Conservation (phyloP, 1,284 basidiomycete species). For the Apiotrichum mycotoxinovorans region DNA sequence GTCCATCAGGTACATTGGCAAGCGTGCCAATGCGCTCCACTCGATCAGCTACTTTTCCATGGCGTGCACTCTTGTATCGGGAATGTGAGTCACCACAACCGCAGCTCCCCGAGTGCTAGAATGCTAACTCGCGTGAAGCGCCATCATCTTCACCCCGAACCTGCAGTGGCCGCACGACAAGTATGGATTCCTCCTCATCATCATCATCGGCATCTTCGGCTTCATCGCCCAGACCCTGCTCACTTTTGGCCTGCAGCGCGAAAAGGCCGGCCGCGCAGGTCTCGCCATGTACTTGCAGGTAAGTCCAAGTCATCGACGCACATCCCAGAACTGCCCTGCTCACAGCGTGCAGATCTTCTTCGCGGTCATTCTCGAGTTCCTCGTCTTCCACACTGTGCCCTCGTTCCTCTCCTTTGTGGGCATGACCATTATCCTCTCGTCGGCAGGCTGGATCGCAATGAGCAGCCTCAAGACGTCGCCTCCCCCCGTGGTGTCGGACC, state of each 20-base stretch:
- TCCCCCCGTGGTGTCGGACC: constrained; percentile 11
- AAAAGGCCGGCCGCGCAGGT: constrained; percentile 49
- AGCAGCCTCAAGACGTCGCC: constrained; percentile 19
- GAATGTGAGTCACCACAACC: constrained; percentile 46
- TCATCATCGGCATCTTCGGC: constrained; percentile 57
- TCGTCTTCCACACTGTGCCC: constrained; percentile 43
- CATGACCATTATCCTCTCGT: constrained; percentile 41
- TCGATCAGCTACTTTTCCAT: constrained; percentile 66
- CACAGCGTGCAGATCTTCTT: constrained; percentile 47
- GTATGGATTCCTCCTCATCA: constrained; percentile 27
- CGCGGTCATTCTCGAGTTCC: constrained; percentile 44
- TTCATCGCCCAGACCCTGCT: constrained; percentile 59
- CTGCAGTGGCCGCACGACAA: constrained; percentile 14
- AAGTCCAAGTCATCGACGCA: constrained; percentile 1
- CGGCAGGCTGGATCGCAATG: constrained; percentile 45
- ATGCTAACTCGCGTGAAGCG: constrained; percentile 12
- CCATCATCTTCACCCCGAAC: constrained; percentile 18
- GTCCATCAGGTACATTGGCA: constrained; percentile 66
- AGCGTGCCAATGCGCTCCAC: constrained; percentile 68
- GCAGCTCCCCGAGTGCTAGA: constrained; percentile 6
- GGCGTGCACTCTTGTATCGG: constrained; percentile 59
- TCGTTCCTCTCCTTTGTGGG: constrained; percentile 43
- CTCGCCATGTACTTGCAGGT: constrained; percentile 50
- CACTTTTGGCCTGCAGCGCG: constrained; percentile 48
- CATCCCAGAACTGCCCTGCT: too few relatives aligned